Percentiles rank a stretch among this genome's conserved stretches.
Conservation (phyloP, 805 yeast genomes). For the Saccharomycopsis sp. region DNA sequence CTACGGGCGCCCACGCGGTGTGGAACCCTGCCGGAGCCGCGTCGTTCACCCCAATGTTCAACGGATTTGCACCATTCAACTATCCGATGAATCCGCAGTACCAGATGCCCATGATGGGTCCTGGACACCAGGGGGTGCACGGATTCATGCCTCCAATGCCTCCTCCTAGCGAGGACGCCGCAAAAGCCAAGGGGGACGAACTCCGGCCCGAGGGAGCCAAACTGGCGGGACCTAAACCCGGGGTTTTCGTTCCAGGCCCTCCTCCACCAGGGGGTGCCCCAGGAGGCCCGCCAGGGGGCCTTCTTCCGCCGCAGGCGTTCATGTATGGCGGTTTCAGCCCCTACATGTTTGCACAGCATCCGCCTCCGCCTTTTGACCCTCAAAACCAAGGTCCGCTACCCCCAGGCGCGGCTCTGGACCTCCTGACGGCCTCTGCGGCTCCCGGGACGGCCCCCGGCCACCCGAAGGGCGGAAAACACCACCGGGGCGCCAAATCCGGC, state of each 20-base stretch:
- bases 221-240: neutral
- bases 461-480: slow-evolving; percentile 1
- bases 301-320: slow-evolving; percentile 31
- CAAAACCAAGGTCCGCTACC: slow-evolving; percentile 21
- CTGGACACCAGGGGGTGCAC: slow-evolving; percentile 30
- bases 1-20: slow-evolving; percentile 29
- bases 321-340: slow-evolving; percentile 47
- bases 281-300: slow-evolving; percentile 2
- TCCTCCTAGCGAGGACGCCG: slow-evolving; percentile 25
- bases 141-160: slow-evolving; percentile 29
- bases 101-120: slow-evolving; percentile 23
- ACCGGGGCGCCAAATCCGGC: neutral
- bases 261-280: neutral
- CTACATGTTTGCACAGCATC: slow-evolving; percentile 28
- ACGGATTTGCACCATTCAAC: slow-evolving; percentile 24
- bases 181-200: slow-evolving; percentile 5
- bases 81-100: slow-evolving; percentile 20
- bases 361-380: slow-evolving; percentile 14
- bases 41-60: slow-evolving; percentile 45
- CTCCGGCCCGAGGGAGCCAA: neutral
- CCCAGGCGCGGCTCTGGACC: too few species aligned
- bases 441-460: slow-evolving; percentile 12
- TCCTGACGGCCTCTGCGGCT: too few species aligned
- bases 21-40: slow-evolving; percentile 67
- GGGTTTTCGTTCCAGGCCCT: neutral